Base-by-base conservation (phyloP, 2,329 filamentous ascomycete genomes). In the Colletotrichum ledebouriae region DNA sequence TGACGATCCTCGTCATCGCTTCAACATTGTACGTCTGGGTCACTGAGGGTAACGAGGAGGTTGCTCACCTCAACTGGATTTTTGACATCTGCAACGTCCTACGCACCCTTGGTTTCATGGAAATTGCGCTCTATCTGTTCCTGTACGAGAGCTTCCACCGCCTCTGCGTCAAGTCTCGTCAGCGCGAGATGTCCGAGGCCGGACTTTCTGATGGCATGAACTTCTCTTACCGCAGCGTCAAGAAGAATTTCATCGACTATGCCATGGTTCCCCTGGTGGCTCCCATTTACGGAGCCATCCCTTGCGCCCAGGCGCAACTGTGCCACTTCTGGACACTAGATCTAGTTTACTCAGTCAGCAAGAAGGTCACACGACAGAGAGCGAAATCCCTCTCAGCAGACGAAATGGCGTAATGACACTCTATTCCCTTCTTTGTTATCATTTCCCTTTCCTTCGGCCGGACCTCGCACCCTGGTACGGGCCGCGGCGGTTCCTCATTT, bases 271-370 rank as follows among this genome's bases (percentile, higher is more conserved):
- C 90, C 0, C 75, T 92, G 10, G 89, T 91, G 10, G 90, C 90
- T 5, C 89, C 90, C 1, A 72, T 92, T 3, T 93, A 89, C 73
- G 90, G 90, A 17, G 86, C 89, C 0, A 85, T 92, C 17, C 91
- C 91, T 0, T 87, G 88, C 49, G 83, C 89, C 4, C 89, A 92
- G 71, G 91, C 91, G 2, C 87, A 91, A 71, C 78, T 92, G 62
- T 87, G 84, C 74, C 91, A 93, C 75, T 88, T 93, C 74, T 93
- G 89, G 86, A 92, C 89, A 0, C 81, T 90, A 39, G 84, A 91
- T 63, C 76, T 93, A 72, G 88, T 90, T 11, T 93, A 93, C 78
- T 86, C 88, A 0, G 90, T 93, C 73, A 92, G 89, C 80, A 88
- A 89, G 78, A 93, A 93, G 76, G 86, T 88, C 73, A 86, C 84